Conservation (phyloP, 2,329 filamentous ascomycete species). For the Epichloe coenophiala region DNA sequence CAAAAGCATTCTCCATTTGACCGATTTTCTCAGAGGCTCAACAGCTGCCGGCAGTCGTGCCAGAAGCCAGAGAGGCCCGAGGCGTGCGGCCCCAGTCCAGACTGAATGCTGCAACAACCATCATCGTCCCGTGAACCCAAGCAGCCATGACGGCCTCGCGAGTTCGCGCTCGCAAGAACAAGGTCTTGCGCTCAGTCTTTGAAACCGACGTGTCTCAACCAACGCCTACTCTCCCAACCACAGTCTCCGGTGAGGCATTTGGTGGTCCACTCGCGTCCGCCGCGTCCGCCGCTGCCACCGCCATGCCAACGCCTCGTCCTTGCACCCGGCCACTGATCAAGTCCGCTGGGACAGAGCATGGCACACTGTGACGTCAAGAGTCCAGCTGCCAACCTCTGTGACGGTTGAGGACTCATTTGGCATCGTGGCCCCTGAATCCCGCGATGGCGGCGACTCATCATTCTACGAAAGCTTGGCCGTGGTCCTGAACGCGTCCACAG, state of each 20-base stretch:
- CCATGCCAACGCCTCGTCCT: conserved; percentile 7
- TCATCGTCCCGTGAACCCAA: neutral
- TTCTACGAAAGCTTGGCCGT: conserved; percentile 41
- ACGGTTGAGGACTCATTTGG: conserved; percentile 42
- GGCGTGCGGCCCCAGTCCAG: neutral
- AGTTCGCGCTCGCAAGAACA: conserved; percentile 33
- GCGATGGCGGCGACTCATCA: conserved; percentile 26
- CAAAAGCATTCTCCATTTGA: neutral
- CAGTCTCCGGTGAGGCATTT: conserved; percentile 32
- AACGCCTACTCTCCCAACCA: conserved; percentile 28
- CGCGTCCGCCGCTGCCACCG: conserved; percentile 8
- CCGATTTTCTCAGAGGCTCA: neutral
- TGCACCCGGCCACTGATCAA: conserved; percentile 30
- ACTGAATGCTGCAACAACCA: neutral
- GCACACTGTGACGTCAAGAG: conserved; percentile 44
- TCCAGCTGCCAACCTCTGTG: conserved; percentile 42
- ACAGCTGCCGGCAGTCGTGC: neutral
- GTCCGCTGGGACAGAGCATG: conserved; percentile 47
- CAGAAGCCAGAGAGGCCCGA: neutral
- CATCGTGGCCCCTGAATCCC: conserved; percentile 28
- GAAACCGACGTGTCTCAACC: conserved; percentile 35
- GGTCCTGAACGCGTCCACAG: conserved; percentile 32
- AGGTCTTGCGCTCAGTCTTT: conserved; percentile 43
- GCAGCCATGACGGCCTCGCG: conserved; percentile 25
- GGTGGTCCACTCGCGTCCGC: conserved; percentile 23